Conservation (phyloP, 352 stramenopile species). For the Pythium dissotocum region DNA sequence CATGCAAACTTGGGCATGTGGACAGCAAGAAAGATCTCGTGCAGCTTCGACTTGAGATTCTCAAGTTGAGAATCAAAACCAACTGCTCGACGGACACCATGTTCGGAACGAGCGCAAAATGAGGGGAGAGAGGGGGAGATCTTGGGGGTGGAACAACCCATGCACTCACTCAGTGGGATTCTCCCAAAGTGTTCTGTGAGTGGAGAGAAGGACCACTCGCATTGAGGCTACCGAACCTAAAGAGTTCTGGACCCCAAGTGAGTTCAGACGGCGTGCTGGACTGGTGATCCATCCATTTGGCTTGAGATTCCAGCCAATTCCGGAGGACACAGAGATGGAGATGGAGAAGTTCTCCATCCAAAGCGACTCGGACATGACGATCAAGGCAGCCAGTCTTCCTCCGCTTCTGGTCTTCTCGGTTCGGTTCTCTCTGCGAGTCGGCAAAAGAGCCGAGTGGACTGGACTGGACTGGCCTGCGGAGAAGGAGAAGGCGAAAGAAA, state of each 20-base stretch:
- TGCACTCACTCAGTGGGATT: background rate
- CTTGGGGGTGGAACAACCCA: background rate
- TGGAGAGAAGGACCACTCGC: background rate
- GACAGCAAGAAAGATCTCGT: slow-evolving; percentile 1
- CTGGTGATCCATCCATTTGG: background rate
- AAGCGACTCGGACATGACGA: background rate
- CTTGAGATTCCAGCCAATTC: background rate
- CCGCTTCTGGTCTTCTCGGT: background rate
- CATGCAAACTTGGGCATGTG: background rate
- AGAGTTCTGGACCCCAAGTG: background rate
- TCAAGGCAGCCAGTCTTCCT: background rate
- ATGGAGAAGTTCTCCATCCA: background rate
- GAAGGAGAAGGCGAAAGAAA: background rate
- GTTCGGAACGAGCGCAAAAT: background rate
- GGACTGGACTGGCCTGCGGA: background rate
- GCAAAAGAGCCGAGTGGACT: background rate
- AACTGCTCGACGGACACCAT: background rate
- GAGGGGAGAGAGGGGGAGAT: background rate
- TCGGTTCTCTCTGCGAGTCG: background rate
- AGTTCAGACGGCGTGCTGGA: background rate
- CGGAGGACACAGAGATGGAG: background rate
- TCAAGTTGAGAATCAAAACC: background rate
- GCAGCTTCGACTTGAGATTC: background rate
- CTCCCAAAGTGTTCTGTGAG: background rate
- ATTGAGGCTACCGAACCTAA: background rate